Conservation (phyloP, 495 filamentous ascomycete genomes). For the Neurospora africana region DNA sequence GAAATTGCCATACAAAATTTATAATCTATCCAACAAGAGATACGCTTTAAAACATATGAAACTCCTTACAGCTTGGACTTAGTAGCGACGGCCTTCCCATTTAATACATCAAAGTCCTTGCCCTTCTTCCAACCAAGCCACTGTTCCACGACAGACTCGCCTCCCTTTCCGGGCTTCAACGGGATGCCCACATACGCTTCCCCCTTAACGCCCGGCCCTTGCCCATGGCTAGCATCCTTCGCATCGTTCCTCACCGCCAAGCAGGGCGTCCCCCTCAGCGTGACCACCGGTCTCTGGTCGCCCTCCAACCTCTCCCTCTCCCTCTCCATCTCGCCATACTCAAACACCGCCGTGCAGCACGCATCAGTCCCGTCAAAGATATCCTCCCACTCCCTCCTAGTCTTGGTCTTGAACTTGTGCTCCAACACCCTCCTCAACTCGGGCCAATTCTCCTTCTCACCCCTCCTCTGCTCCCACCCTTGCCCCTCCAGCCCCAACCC, state of each 20-base stretch:
- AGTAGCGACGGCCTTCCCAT: constrained; percentile 32
- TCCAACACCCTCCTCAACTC: constrained; percentile 50
- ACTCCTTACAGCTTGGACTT: not conserved
- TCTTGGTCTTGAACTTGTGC: constrained; percentile 57
- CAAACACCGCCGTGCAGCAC: constrained; percentile 79
- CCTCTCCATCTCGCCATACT: constrained; percentile 59
- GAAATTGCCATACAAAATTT: not conserved
- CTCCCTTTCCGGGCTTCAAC: constrained; percentile 57
- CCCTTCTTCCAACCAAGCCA: constrained; percentile 77
- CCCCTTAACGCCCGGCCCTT: constrained; percentile 39
- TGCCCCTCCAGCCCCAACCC: constrained; percentile 47
- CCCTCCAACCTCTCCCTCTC: constrained; percentile 39
- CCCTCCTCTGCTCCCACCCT: constrained; percentile 41
- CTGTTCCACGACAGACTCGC: constrained; percentile 53
- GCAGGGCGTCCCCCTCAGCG: constrained; percentile 54
- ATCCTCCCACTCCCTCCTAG: constrained; percentile 69
- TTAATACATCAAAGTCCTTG: constrained; percentile 52
- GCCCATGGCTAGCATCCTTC: constrained; percentile 28
- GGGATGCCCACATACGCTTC: constrained; percentile 52
- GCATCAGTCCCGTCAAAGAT: constrained; percentile 86
- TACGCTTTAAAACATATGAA: too few species aligned
- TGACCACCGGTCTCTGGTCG: constrained; percentile 68
- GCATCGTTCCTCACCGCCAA: constrained; percentile 36
- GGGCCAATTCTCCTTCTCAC: constrained; percentile 55
- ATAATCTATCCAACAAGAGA: not conserved